A percentile compares a stretch with the other conserved stretches of the same genome.
Conservation (phyloP, 2,329 filamentous ascomycete genomes). For the Stachybotrys elegans region DNA sequence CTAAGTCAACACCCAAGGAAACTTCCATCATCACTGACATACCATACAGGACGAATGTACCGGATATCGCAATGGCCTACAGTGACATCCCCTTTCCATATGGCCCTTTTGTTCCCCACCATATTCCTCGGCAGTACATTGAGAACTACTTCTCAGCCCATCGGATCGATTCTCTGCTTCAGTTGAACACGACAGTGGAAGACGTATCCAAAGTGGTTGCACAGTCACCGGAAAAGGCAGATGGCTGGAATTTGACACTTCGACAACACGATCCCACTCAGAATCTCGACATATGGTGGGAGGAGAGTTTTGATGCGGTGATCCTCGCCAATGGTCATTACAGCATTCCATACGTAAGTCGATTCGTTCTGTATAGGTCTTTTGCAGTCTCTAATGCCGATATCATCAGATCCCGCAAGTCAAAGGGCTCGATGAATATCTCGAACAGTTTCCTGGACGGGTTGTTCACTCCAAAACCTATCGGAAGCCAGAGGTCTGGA, state of each 20-base stretch:
- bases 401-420: conserved; percentile 37
- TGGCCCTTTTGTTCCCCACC: conserved; percentile 51
- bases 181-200: conserved; percentile 47
- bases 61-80: conserved; percentile 51
- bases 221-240: not conserved
- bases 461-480: conserved; percentile 42
- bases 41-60: conserved; percentile 46
- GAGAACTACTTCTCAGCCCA: conserved; percentile 50
- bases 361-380: rapidly evolving
- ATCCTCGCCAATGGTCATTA: conserved; percentile 40
- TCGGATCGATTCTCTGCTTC: conserved; percentile 38
- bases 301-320: conserved; percentile 42
- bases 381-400: not conserved
- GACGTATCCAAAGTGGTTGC: conserved; percentile 32
- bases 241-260: conserved; percentile 43
- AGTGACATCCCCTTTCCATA: conserved; percentile 49
- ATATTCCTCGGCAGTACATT: conserved; percentile 50
- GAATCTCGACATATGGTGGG: conserved; percentile 48
- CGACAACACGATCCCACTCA: conserved; percentile 37
- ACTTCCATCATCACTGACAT: conserved; percentile 1
- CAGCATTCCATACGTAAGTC: conserved; percentile 38
- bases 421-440: conserved; percentile 35
- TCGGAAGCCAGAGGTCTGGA: conserved; percentile 29
- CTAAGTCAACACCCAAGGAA: conserved; percentile 10
- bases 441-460: conserved; percentile 30